Conservation (phyloP, 2,329 filamentous ascomycete species). For the Fusarium xylarioides region DNA sequence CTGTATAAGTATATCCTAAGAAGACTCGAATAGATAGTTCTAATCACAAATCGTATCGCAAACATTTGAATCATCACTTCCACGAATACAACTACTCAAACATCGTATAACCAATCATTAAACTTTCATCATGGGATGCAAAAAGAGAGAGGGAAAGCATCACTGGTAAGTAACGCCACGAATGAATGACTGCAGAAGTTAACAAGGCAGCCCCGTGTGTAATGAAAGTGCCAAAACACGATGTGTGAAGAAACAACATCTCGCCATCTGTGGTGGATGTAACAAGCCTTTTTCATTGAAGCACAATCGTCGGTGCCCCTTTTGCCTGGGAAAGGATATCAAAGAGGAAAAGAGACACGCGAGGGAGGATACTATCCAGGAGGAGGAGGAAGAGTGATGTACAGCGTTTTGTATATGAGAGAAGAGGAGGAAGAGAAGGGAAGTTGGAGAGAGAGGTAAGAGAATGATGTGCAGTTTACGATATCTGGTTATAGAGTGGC, state of each 20-base stretch:
- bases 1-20: neutral
- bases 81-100: accelerated
- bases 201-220: neutral
- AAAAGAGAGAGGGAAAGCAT: accelerated
- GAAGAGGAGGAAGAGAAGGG: neutral
- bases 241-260: neutral
- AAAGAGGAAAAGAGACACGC: neutral
- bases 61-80: neutral
- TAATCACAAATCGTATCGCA: neutral
- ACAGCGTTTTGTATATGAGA: accelerated
- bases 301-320: neutral
- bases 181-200: neutral
- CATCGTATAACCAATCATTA: accelerated
- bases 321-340: accelerated
- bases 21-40: neutral
- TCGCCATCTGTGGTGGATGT: neutral
- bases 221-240: neutral
- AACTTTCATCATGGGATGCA: neutral
- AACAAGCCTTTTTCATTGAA: neutral
- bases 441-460: neutral
- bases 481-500: neutral
- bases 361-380: neutral
- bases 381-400: neutral
- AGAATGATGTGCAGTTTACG: neutral
- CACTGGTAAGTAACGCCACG: neutral